Evolutionary conservation across 495 filamentous ascomycete genomes (phyloP), one percentile per base, ranked within the genome.

Genomic region (Neurospora cerealis): DNA sequence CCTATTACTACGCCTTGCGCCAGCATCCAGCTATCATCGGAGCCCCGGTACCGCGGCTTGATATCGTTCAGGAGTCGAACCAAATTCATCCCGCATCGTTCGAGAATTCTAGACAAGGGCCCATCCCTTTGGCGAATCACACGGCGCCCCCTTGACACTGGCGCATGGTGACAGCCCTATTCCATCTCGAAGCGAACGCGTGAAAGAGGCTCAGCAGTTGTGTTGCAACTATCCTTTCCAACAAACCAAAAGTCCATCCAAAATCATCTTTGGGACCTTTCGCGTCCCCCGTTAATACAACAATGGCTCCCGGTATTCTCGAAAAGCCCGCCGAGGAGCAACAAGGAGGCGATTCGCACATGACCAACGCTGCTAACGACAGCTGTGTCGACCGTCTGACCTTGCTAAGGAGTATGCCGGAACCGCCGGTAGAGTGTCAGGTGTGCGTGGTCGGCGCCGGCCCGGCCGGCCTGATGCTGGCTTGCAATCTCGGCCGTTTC

Each of bases 361-460:
- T 78, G 40, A 77, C 78, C 8, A 73, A 72, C 8, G 54, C 78
- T 41, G 79, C 78, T 9, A 72, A 72, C 10, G 69, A 77, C 69
- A 77, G 76, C 39, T 82, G 79, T 72, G 74, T 76, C 70, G 81
- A 83, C 69, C 81, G 78, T 72, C 75, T 83, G 24, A 77, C 81
- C 7, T 73, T 81, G 72, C 77, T 83, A 34, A 75, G 80, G 72
- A 83, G 81, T 74, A 79, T 81, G 76, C 81, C 81, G 42, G 80
- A 83, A 75, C 48, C 75, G 28, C 77, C 81, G 38, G 69, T 79
- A 13, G 76, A 81, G 69, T 82, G 81, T 73, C 81, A 88, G 70
- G 91, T 93, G 10, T 88, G 89, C 46, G 85, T 93, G 36, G 89
- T 91, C 60, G 91, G 91, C 17, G 91, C 91, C 54, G 91, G 91